Evolutionary conservation across 441 rosid species (phyloP).

Genomic region (Pelargonium citronellum): DNA sequence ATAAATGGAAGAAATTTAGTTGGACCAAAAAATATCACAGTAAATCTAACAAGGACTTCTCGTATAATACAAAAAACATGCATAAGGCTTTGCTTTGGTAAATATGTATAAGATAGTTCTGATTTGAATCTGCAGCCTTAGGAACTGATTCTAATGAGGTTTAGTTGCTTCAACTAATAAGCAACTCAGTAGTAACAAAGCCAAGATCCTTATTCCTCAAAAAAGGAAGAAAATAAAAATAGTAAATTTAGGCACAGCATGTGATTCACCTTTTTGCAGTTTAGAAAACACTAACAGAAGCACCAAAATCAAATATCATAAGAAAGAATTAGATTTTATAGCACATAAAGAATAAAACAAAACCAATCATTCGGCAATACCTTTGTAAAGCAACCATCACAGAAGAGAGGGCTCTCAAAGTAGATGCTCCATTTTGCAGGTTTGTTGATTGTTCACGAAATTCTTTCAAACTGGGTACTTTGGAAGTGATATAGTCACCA

Average conservation of each 20-base stretch:
- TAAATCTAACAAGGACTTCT: not conserved
- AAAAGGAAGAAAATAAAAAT: too few relatives aligned
- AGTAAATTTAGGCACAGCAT: too few relatives aligned
- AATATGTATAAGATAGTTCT: not conserved
- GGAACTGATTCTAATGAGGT: not conserved
- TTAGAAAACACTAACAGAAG: not conserved
- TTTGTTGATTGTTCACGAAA: slow-evolving; percentile 43
- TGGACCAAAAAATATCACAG: not conserved
- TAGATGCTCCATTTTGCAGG: slow-evolving; percentile 42
- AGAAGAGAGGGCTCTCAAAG: slow-evolving; percentile 65
- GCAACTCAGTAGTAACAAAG: not conserved
- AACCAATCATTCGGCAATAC: slow-evolving; percentile 29
- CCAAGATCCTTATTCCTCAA: not conserved
- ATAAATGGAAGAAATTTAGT: not conserved
- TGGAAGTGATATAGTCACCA: slow-evolving; percentile 54
- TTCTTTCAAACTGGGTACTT: slow-evolving; percentile 61
- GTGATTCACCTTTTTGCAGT: too few relatives aligned
- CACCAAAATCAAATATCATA: not conserved
- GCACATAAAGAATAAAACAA: not conserved
- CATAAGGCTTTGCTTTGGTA: not conserved
- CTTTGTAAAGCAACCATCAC: slow-evolving; percentile 72
- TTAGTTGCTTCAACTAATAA: not conserved
- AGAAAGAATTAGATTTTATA: not conserved
- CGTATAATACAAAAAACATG: not conserved
- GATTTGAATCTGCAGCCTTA: not conserved